These are phyloP conservation scores for Alliaria petiolata DNA, from an alignment of 345 rosid genomes.

Conservation along the genomic window DNA sequence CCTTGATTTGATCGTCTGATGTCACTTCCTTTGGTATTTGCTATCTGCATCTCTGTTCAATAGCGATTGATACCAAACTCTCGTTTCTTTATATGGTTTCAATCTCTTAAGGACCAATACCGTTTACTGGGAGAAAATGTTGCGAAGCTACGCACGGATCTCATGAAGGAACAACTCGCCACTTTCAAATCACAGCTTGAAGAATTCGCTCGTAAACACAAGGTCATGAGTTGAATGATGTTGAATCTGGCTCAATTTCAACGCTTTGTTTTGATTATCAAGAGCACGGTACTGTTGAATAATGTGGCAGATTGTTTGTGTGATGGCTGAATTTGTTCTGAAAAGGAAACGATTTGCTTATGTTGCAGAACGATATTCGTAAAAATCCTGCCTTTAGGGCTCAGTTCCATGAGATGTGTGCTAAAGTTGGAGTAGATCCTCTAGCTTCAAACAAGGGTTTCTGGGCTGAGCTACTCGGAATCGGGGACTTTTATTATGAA, in stretches of 20 bases:
- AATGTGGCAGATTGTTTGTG: background rate
- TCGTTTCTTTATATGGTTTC: background rate
- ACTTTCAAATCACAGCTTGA: conserved; percentile 81
- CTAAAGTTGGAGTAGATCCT: conserved; percentile 93
- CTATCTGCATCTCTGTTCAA: background rate
- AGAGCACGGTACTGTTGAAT: background rate
- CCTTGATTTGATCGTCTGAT: background rate
- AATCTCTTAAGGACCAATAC: conserved; percentile 54
- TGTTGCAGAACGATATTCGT: conserved; percentile 69
- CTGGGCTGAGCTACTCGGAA: conserved; percentile 91
- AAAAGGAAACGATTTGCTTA: background rate
- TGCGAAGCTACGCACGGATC: conserved; percentile 69
- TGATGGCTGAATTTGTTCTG: background rate
- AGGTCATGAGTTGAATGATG: no score
- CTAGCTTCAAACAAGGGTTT: conserved; percentile 87
- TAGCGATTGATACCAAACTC: background rate
- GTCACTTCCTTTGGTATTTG: no score
- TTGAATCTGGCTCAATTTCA: background rate
- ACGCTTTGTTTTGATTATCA: background rate
- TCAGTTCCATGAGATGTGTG: conserved; percentile 86
- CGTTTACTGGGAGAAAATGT: conserved; percentile 78
- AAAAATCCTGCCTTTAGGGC: conserved; percentile 78
- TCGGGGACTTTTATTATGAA: conserved; percentile 92
- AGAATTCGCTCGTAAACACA: conserved; percentile 87
- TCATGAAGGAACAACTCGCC: conserved; percentile 84